Base-by-base conservation (phyloP, 805 yeast species). In the Isabelozyma heimii region DNA sequence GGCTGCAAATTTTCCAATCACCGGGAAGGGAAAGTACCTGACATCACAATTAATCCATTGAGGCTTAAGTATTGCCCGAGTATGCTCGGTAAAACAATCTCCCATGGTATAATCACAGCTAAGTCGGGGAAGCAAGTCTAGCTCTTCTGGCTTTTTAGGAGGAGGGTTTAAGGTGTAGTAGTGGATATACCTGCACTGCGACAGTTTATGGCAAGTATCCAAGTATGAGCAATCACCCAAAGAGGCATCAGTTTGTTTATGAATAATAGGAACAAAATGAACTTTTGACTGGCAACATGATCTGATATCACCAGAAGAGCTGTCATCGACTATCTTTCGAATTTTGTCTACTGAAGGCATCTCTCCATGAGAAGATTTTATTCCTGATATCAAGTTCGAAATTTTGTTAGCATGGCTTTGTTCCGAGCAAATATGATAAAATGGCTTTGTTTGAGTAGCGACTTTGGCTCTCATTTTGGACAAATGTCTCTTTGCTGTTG, bases 11-110 rank as follows among this genome's bases (percentile, higher is more conserved):
- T 86, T 83, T 2, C 97, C 97, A 48, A 91, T 66, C 6, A 81
- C 69, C 17, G 63, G 69, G 58, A 92, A 83, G 55, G 92, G 91
- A 48, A 91, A 74, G 44, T 79, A 73, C 33, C 90, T 74, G 15
- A 91, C 84, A 66, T 91, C 97, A 64, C 96, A 89, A 48, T 82
- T 80, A 51, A 91, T 88, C 94, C 95, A 89, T 67, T 91, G 97
- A 1, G 91, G 73, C 1, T 91, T 87, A 14, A 59, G 38, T 8
- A 55, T 67, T 43, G 45, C 58, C 47, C 79, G 70, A 12, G 61
- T 53, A 1, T 65, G 58, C 38, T 70, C 70, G 14, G 69, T 66
- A 46, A 65, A 62, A 43, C 80, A 67, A 43, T 79, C 82, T 0
- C 83, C 84, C 47, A 77, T 63, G 0, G 81, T 76, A 54, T 69